Evolutionary conservation across 441 rosid species (phyloP), one percentile per base, ranked within the genome.

Genomic region (Populus tomentosa): DNA sequence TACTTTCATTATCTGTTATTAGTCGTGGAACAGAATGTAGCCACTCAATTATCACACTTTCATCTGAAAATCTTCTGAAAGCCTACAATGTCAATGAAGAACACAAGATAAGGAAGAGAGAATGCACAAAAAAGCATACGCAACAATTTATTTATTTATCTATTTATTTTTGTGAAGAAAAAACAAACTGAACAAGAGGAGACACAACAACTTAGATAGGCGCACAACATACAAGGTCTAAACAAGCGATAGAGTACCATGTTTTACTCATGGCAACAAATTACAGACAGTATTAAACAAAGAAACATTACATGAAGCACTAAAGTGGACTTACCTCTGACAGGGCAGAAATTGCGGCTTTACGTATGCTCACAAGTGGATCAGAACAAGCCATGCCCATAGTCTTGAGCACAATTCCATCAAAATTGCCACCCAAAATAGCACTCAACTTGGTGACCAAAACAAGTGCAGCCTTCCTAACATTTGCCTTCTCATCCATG

Each of bases 371-470:
- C 69, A 95, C 88, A 70, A 95, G 97, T 10, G 97, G 92, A 82
- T 95, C 99, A 3, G 94, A 95, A 81, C 98, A 95, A 82, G 99
- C 94, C 79, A 91, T 86, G 67, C 94, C 98, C 88, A 92, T 82
- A 18, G 85, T 91, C 82, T 90, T 94, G 63, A 95, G 88, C 78
- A 95, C 74, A 85, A 86, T 73, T 75, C 81, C 89, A 84, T 90
- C 99, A 70, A 94, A 82, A 80, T 84, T 85, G 67, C 92, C 93
- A 50, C 89, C 88, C 74, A 90, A 61, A 80, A 92, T 88, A 62
- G 93, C 82, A 46, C 87, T 88, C 86, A 91, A 79, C 90, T 89
- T 94, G 77, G 89, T 83, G 67, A 88, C 91, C 63, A 95, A 86
- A 86, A 86, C 79, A 82, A 94, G 92, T 61, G 97, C 91, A 23